A percentile compares a stretch with the other conserved stretches of the same genome.
Evolutionary conservation across 345 rosid species (phyloP).

Genomic region (Heritiera littoralis): DNA sequence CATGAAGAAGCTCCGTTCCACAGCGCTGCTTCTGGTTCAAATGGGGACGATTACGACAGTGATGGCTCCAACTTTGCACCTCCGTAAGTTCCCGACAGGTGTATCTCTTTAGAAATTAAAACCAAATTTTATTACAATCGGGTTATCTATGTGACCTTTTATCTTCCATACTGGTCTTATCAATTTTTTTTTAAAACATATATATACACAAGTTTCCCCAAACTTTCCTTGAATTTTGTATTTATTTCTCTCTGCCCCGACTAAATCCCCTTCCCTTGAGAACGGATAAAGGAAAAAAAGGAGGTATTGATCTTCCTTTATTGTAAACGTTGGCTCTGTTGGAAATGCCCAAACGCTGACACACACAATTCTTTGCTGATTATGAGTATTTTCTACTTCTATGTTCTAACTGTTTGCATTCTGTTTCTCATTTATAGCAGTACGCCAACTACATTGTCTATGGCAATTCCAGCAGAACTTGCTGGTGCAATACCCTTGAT

Average conservation of each 20-base stretch:
- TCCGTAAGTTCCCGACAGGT: slow-evolving; percentile 38
- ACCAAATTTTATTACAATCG: background rate
- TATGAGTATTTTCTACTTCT: background rate
- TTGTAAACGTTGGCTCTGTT: background rate
- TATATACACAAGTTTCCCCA: background rate
- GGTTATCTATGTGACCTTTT: background rate
- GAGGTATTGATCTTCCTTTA: background rate
- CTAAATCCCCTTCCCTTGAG: background rate
- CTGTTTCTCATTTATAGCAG: slow-evolving; percentile 35
- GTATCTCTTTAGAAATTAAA: background rate
- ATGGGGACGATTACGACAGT: slow-evolving; percentile 74
- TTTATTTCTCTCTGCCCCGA: background rate
- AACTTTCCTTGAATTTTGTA: background rate
- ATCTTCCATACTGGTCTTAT: background rate
- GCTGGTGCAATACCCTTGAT: slow-evolving; percentile 93
- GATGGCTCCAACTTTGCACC: slow-evolving; percentile 69
- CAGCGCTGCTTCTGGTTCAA: slow-evolving; percentile 42
- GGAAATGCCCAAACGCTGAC: background rate
- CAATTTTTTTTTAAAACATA: background rate
- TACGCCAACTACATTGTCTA: slow-evolving; percentile 50
- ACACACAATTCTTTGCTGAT: background rate
- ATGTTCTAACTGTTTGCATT: slow-evolving; percentile 6
- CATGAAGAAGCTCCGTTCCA: slow-evolving; percentile 45
- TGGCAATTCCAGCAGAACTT: slow-evolving; percentile 81
- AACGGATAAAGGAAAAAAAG: background rate